phyloP scores from a whole-genome alignment of 139 green algal species.

The Diplosphaera chodatii region DNA sequence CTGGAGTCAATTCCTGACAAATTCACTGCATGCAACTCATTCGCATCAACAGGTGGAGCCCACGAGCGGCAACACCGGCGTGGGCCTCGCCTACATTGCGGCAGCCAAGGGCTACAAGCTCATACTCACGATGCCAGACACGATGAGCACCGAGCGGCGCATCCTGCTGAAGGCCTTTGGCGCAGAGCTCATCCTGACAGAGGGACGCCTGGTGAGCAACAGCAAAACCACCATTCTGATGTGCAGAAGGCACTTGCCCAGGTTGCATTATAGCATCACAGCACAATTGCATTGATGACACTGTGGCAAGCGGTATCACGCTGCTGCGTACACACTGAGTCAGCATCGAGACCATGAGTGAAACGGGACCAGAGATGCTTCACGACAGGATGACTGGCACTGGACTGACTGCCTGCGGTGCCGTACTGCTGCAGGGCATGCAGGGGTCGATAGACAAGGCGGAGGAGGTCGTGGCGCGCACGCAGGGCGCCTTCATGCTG shows the following conservation, averaged over 20 bases:
- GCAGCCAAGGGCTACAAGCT: constrained; percentile 92
- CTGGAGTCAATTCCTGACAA: too few relatives aligned
- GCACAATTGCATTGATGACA: too few relatives aligned
- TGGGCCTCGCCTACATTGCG: constrained; percentile 92
- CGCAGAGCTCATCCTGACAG: constrained; percentile 84
- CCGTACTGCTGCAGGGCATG: constrained; percentile 37
- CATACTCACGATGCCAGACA: constrained; percentile 96
- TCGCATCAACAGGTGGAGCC: constrained; percentile 83
- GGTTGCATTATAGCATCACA: too few relatives aligned
- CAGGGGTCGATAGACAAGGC: constrained; percentile 85
- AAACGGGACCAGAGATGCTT: too few relatives aligned
- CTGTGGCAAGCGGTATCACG: too few relatives aligned
- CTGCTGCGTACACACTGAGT: too few relatives aligned
- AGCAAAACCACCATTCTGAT: too few relatives aligned
- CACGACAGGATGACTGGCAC: not conserved
- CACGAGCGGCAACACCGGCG: constrained; percentile 84
- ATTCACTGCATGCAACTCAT: too few relatives aligned
- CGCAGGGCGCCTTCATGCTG: constrained; percentile 78
- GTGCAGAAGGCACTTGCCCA: too few relatives aligned
- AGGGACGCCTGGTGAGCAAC: constrained; percentile 35
- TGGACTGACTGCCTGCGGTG: too few relatives aligned
- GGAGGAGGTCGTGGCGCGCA: constrained; percentile 78
- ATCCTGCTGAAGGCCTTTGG: constrained; percentile 89
- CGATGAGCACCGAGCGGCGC: constrained; percentile 91
- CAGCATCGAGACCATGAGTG: too few relatives aligned